Percentiles rank a stretch among this genome's conserved stretches.
phyloP scores from a whole-genome alignment of 257 asterid species.

The Nicotiana undulata region DNA sequence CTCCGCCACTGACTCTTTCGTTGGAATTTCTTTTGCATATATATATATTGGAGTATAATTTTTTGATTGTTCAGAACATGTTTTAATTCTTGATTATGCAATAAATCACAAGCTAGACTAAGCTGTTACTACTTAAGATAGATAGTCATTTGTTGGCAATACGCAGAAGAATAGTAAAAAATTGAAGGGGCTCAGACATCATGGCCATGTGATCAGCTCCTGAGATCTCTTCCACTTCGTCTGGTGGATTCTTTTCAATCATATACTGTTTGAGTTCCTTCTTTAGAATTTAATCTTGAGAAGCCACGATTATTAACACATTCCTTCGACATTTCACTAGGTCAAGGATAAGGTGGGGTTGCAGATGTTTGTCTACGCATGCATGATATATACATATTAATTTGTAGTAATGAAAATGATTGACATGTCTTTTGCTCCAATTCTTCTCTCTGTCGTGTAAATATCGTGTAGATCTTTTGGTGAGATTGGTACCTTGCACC shows the following conservation, averaged over 20 bases:
- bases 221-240: conserved; percentile 17
- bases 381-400: neutral
- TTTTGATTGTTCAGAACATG: too few species aligned
- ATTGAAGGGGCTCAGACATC: conserved; percentile 23
- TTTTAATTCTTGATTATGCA: neutral
- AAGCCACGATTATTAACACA: fast-evolving
- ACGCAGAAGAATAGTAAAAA: conserved; percentile 6
- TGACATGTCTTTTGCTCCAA: neutral
- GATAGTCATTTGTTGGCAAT: neutral
- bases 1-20: too few species aligned
- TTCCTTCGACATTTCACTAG: neutral
- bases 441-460: too few species aligned
- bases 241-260: conserved; percentile 19
- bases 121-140: neutral
- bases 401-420: neutral
- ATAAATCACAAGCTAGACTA: neutral
- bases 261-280: conserved; percentile 16
- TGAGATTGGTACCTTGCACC: too few species aligned
- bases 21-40: too few species aligned
- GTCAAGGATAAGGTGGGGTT: neutral
- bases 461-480: too few species aligned
- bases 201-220: conserved; percentile 36
- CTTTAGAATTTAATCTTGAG: neutral
- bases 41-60: too few species aligned
- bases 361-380: neutral